A percentile compares a stretch with the other conserved stretches of the same genome.
Evolutionary conservation across 2,329 filamentous ascomycete genomes (phyloP).

Genomic region (Cordyceps fumosorosea): DNA sequence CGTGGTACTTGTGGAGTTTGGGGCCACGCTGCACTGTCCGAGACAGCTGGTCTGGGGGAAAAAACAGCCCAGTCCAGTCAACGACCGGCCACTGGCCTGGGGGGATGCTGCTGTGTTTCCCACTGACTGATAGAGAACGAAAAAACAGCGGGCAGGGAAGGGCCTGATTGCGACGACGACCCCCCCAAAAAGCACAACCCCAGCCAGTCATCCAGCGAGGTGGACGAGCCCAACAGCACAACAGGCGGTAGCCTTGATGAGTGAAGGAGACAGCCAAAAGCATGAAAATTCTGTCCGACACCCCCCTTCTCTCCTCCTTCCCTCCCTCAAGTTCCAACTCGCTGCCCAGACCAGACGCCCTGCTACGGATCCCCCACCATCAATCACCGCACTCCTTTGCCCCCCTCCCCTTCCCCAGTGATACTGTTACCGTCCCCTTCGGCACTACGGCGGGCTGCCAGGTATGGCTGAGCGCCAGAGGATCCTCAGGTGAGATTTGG

Average conservation of each 20-base stretch:
- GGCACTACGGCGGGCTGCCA: conserved; percentile 8
- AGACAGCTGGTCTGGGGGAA: conserved; percentile 2
- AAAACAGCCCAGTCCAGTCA: neutral
- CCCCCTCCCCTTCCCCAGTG: neutral
- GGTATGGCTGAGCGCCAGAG: conserved; percentile 1
- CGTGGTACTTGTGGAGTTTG: conserved; percentile 7
- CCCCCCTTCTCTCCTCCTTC: neutral
- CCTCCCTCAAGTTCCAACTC: too few relatives aligned
- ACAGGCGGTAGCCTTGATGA: neutral
- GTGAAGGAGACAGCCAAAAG: neutral
- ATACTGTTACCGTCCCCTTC: conserved; percentile 1
- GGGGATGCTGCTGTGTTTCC: neutral
- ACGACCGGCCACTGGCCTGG: neutral
- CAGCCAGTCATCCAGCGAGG: neutral
- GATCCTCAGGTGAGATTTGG: conserved; percentile 12
- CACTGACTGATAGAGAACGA: neutral
- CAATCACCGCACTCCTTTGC: neutral
- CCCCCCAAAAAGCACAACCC: neutral
- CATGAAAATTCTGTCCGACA: conserved; percentile 2
- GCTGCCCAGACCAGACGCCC: too few relatives aligned
- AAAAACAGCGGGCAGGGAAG: neutral
- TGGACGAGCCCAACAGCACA: neutral
- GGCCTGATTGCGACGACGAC: conserved; percentile 1
- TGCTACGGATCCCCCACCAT: conserved; percentile 5
- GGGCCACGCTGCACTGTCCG: conserved; percentile 3